These are phyloP conservation scores for Pseudotulostoma volvatum DNA, from an alignment of 495 filamentous ascomycete genomes.

Conservation along the genomic window DNA sequence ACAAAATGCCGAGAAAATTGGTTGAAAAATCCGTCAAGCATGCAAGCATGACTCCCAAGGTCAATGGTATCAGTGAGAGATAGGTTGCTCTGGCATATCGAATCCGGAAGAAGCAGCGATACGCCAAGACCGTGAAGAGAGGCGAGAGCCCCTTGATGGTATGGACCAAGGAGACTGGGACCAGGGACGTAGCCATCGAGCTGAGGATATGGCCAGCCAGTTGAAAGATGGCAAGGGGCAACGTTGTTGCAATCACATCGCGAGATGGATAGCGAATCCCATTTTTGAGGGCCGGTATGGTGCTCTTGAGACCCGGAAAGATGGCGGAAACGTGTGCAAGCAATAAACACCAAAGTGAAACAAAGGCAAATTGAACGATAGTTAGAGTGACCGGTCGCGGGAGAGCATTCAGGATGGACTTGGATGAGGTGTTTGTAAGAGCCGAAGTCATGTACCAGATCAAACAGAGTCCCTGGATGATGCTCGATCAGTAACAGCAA, in stretches of 20 bases:
- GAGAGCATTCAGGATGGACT: constrained; percentile 88
- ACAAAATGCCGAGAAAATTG: constrained; percentile 73
- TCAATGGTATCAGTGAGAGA: constrained; percentile 81
- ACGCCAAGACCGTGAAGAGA: constrained; percentile 86
- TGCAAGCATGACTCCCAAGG: constrained; percentile 82
- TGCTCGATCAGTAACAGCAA: constrained; percentile 6
- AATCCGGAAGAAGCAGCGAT: constrained; percentile 74
- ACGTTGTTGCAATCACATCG: constrained; percentile 71
- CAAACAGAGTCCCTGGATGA: constrained; percentile 59
- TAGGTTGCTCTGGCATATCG: constrained; percentile 81
- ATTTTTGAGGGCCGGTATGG: constrained; percentile 63
- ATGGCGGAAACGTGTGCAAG: constrained; percentile 54
- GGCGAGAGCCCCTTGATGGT: constrained; percentile 99
- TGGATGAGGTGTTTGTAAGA: constrained; percentile 92
- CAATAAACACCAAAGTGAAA: constrained; percentile 72
- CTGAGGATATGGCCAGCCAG: constrained; percentile 85
- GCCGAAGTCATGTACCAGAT: constrained; percentile 92
- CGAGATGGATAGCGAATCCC: constrained; percentile 67
- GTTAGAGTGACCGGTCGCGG: constrained; percentile 87
- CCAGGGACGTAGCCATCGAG: constrained; percentile 82
- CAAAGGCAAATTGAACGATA: constrained; percentile 86
- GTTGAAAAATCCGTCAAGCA: constrained; percentile 80
- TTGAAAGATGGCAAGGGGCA: constrained; percentile 84
- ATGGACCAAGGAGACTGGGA: constrained; percentile 92
- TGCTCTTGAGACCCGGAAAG: constrained; percentile 48